Evolutionary conservation across 2,329 filamentous ascomycete genomes (phyloP), one percentile per base, ranked within the genome.

Genomic region (Phyllosticta citriasiana): DNA sequence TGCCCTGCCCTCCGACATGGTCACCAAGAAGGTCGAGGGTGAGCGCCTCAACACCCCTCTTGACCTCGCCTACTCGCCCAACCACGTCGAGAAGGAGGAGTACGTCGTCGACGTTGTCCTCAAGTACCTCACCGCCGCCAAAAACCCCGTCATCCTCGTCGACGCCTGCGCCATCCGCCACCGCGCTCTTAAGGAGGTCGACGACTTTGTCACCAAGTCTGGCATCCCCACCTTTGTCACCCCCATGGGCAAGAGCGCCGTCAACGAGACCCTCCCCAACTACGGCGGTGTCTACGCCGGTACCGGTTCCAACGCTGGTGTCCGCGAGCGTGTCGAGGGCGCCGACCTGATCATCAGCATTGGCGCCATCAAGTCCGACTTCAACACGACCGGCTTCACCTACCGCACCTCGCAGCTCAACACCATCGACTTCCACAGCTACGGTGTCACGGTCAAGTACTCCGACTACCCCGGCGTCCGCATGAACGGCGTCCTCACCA

Each of bases 261-360:
- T 96, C 55, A 82, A 94, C 68, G 91, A 96, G 73, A 82, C 82
- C 1, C 81, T 88, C 55, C 78, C 81, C n/a, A 88, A 84, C 68
- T 96, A 88, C 66, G 88, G 88, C 24, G 91, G 91, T 65, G 88
- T 96, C 4, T 95, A 96, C 72, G 88, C 88, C 8, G 91, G 91
- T n/a, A 82, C 82, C 62, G 89, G 87, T 40, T 91, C 87, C 33
- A 82, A 86, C 58, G 80, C 83, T 0, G 80, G 81, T 47, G 87
- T 88, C 25, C 80, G 81, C 65, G 76, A 84, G 53, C 79, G 81
- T 27, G 82, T 91, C 24, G 88, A 91, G 68, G 78, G 78, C 1
- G 83, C 87, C 0, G 88, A 92, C 69, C 77, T 91, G 3, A 83
- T 92, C 59, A 78, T 92, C 57, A 84, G 80, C 59, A 82, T 92